Evolutionary conservation across 2,329 filamentous ascomycete genomes (phyloP).

Genomic region (Lasiodiplodia theobromae): DNA sequence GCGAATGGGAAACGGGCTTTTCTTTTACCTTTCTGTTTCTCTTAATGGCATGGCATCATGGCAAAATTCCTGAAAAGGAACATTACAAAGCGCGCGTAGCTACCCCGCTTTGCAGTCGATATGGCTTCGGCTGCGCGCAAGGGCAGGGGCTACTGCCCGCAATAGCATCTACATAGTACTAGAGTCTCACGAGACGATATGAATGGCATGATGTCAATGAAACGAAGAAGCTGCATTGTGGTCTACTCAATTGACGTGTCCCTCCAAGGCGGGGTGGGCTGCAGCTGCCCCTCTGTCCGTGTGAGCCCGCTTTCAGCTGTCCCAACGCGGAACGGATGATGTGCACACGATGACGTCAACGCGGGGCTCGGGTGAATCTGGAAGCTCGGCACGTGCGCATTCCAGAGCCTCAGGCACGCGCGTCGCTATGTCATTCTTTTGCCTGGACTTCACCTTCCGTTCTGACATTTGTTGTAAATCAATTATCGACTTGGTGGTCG

Average conservation of each 20-base stretch:
- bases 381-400: neutral
- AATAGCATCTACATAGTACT: constrained; percentile 5
- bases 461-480: neutral
- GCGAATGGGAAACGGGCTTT: constrained; percentile 17
- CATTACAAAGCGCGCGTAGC: neutral
- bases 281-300: neutral
- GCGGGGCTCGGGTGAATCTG: neutral
- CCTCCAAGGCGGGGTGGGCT: neutral
- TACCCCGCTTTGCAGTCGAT: neutral
- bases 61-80: neutral
- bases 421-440: neutral
- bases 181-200: constrained; percentile 21
- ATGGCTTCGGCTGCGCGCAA: constrained; percentile 6
- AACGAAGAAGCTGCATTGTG: neutral
- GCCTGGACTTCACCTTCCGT: neutral
- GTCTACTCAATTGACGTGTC: neutral
- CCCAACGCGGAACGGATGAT: neutral
- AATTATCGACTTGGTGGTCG: neutral
- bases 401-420: neutral
- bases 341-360: constrained; percentile 12
- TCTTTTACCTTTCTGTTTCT: neutral
- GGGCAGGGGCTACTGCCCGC: neutral
- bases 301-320: neutral
- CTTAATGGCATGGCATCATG: constrained; percentile 1
- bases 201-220: constrained; percentile 30